A percentile compares a stretch with the other conserved stretches of the same genome.
phyloP scores from a whole-genome alignment of 495 filamentous ascomycete species.

The Hypoxylon subgilvum region DNA sequence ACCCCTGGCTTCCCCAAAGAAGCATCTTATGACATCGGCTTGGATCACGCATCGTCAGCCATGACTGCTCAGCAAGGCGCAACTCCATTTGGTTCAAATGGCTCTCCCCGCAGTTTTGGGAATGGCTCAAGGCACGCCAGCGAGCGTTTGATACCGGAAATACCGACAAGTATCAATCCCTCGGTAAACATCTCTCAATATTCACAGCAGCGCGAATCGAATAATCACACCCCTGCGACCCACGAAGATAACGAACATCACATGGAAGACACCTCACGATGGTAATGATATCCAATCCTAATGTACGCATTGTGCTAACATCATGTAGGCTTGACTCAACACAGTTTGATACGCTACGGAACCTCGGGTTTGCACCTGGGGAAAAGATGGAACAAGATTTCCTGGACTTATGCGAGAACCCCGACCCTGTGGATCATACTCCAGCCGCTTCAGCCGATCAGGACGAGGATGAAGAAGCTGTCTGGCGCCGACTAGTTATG shows the following conservation, averaged over 20 bases:
- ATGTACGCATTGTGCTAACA: slow-evolving; percentile 5
- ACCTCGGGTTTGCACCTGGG: slow-evolving; percentile 41
- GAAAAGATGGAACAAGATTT: slow-evolving; percentile 43
- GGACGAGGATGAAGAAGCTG: slow-evolving; percentile 41
- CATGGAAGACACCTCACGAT: slow-evolving; percentile 39
- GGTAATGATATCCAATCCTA: slow-evolving; percentile 21
- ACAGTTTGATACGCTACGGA: slow-evolving; percentile 38
- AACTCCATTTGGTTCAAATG: slow-evolving; percentile 33
- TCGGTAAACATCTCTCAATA: slow-evolving; percentile 12
- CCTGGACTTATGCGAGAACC: slow-evolving; percentile 42
- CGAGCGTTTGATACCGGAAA: slow-evolving; percentile 13
- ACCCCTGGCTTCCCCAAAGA: slow-evolving; percentile 16
- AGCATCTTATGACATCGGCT: slow-evolving; percentile 6
- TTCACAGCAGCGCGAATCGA: slow-evolving; percentile 12
- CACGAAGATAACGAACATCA: slow-evolving; percentile 16
- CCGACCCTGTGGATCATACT: slow-evolving; percentile 39
- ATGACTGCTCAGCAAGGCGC: slow-evolving; percentile 15
- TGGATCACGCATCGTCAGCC: slow-evolving; percentile 6
- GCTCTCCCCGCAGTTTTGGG: slow-evolving; percentile 25
- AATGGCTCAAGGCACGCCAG: slow-evolving; percentile 8
- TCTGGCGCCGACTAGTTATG: slow-evolving; percentile 45
- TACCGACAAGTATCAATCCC: slow-evolving; percentile 11
- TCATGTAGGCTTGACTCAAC: slow-evolving; percentile 39
- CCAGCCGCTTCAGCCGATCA: slow-evolving; percentile 33
- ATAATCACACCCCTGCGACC: slow-evolving; percentile 2